Evolutionary conservation across 371 early-diverging fungal species (phyloP).

Genomic region (Smittium mucronatum): DNA sequence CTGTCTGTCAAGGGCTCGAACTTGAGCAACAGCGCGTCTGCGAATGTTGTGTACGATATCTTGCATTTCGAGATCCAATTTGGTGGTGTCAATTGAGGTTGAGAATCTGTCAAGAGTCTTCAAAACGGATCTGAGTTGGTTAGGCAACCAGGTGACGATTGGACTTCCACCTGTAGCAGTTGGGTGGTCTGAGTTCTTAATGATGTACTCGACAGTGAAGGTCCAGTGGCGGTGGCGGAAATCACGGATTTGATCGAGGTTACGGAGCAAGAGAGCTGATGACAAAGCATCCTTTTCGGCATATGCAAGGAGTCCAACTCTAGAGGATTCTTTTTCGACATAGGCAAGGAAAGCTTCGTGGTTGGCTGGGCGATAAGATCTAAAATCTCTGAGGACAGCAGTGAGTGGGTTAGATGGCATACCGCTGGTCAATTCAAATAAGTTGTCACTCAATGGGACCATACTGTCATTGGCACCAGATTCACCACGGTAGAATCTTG

Average conservation of each 20-base stretch:
- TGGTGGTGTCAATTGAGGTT: background rate
- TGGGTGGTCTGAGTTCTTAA: conserved; percentile 59
- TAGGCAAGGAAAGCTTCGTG: conserved; percentile 57
- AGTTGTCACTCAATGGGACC: conserved; percentile 69
- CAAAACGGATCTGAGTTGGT: conserved; percentile 54
- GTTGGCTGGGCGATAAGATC: conserved; percentile 62
- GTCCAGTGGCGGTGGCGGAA: conserved; percentile 85
- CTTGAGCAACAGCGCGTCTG: background rate
- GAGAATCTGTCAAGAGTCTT: conserved; percentile 7
- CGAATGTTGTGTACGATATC: background rate
- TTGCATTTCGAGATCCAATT: background rate
- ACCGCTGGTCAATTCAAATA: conserved; percentile 59
- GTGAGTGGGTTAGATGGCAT: conserved; percentile 78
- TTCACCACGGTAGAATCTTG: conserved; percentile 63
- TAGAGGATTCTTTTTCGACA: conserved; percentile 36
- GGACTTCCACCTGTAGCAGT: conserved; percentile 68
- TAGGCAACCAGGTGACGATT: conserved; percentile 60
- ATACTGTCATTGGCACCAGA: conserved; percentile 79
- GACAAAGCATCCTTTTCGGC: conserved; percentile 29
- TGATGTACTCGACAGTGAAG: conserved; percentile 71
- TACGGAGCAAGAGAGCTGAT: conserved; percentile 49
- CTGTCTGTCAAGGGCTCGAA: background rate
- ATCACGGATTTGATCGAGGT: conserved; percentile 72
- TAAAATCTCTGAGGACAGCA: conserved; percentile 57
- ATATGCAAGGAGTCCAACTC: conserved; percentile 28